A percentile compares a stretch with the other conserved stretches of the same genome.
phyloP scores from a whole-genome alignment of 257 asterid genomes.

The Verbena officinalis region DNA sequence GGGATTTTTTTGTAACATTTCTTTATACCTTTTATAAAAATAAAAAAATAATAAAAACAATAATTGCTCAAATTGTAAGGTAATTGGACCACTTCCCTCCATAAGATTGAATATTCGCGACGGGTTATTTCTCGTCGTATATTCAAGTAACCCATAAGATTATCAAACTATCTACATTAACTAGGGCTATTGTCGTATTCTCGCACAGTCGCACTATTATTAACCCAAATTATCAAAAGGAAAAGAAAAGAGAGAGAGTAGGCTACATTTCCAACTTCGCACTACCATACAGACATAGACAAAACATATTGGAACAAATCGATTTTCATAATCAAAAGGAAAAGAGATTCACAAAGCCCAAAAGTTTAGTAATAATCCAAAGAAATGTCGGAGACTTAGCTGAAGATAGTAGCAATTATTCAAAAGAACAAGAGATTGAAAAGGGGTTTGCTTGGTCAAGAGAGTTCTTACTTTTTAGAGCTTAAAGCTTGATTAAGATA shows the following conservation, averaged over 20 bases:
- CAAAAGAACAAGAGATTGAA: constrained; percentile 1
- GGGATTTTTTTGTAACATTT: constrained; percentile 9
- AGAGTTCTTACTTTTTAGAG: too few relatives aligned
- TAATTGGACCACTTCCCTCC: constrained; percentile 17
- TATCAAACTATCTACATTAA: too few relatives aligned
- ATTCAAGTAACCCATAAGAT: background rate
- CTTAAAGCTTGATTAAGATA: too few relatives aligned
- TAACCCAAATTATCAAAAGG: too few relatives aligned
- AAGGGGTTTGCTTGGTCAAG: background rate
- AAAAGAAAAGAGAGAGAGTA: background rate
- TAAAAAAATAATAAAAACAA: background rate
- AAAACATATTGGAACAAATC: constrained; percentile 35
- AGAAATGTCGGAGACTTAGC: constrained; percentile 26
- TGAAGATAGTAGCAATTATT: constrained; percentile 24
- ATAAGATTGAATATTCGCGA: constrained; percentile 9
- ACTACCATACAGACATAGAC: constrained; percentile 26
- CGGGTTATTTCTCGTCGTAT: background rate
- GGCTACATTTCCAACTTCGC: constrained; percentile 14
- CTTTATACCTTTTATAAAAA: background rate
- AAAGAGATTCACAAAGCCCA: background rate
- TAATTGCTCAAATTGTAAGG: background rate
- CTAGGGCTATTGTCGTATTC: too few relatives aligned
- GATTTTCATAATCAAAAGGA: constrained; percentile 25
- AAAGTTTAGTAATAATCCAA: constrained; percentile 21
- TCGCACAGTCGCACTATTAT: too few relatives aligned